phyloP scores from a whole-genome alignment of 192 early-diverging fungal genomes.

The Thoreauomyces humboldtii region DNA sequence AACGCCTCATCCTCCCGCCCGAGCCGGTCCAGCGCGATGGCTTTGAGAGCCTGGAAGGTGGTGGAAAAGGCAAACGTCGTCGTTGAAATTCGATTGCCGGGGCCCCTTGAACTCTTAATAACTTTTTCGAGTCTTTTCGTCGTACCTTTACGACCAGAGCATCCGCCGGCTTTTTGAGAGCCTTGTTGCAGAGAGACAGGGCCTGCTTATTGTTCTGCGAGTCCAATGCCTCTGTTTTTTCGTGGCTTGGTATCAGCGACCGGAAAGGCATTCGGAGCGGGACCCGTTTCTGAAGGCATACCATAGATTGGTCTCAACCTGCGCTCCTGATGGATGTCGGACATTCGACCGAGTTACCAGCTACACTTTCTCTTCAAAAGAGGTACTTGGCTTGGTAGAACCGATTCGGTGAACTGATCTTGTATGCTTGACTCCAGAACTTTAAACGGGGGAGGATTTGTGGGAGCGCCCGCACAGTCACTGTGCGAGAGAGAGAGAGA shows the following conservation, averaged over 20 bases:
- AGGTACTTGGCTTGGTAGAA: too few species aligned
- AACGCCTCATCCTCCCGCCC: conserved; percentile 66
- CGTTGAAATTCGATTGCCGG: too few species aligned
- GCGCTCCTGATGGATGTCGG: too few species aligned
- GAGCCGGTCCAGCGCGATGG: conserved; percentile 61
- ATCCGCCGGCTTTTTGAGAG: conserved; percentile 69
- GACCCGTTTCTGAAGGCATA: conserved; percentile 19
- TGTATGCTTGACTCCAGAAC: too few species aligned
- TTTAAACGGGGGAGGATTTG: too few species aligned
- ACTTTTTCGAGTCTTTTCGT: too few species aligned
- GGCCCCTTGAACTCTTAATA: too few species aligned
- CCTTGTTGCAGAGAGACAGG: conserved; percentile 59
- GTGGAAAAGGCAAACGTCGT: conserved; percentile 4
- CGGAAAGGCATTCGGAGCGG: conserved; percentile 7
- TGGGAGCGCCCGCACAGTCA: too few species aligned
- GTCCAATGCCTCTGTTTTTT: conserved; percentile 37
- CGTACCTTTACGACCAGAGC: conserved; percentile 62
- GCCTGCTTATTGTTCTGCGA: conserved; percentile 53
- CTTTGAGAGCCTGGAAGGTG: conserved; percentile 65
- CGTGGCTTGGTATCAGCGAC: background rate
- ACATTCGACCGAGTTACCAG: too few species aligned
- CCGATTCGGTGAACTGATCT: too few species aligned
- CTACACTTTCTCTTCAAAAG: too few species aligned
- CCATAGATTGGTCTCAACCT: conserved; percentile 62
- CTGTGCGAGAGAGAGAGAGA: too few species aligned